phyloP scores from a whole-genome alignment of 1,139 yeast species.

The Blastobotrys arbuscula region DNA sequence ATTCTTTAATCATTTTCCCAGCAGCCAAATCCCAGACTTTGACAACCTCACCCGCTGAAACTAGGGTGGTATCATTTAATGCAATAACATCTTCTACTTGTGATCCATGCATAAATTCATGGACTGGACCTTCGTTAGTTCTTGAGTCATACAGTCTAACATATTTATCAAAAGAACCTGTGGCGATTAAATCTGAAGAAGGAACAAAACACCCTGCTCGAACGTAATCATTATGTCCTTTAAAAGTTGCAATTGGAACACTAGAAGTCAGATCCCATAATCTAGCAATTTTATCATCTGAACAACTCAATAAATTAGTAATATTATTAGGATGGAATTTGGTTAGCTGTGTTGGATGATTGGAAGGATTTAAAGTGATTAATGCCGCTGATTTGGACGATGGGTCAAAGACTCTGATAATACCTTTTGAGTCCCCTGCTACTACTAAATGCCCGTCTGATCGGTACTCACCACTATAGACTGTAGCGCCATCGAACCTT shows the following conservation, averaged over 20 bases:
- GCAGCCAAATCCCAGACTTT: conserved; percentile 91
- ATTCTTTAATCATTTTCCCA: conserved; percentile 55
- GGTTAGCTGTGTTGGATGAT: conserved; percentile 91
- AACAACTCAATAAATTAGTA: conserved; percentile 75
- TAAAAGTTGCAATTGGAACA: conserved; percentile 61
- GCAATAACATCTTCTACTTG: conserved; percentile 90
- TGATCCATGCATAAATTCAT: conserved; percentile 51
- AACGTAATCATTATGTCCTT: conserved; percentile 82
- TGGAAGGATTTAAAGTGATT: conserved; percentile 73
- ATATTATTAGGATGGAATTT: conserved; percentile 75
- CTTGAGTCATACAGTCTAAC: conserved; percentile 87
- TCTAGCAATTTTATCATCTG: conserved; percentile 84
- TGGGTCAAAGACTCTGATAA: conserved; percentile 79
- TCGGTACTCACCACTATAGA: conserved; percentile 72
- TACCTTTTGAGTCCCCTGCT: conserved; percentile 86
- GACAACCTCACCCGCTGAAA: conserved; percentile 78
- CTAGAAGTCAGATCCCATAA: conserved; percentile 81
- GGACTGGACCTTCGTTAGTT: conserved; percentile 42
- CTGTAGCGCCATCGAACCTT: conserved; percentile 62
- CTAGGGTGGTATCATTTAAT: conserved; percentile 70
- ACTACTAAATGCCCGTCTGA: conserved; percentile 77
- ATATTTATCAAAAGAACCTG: conserved; percentile 90
- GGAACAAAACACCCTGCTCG: conserved; percentile 79
- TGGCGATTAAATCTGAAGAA: conserved; percentile 68
- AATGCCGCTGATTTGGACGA: conserved; percentile 66